These are phyloP conservation scores for Solanum piurae DNA, from an alignment of 257 asterid genomes.

Conservation along the genomic window DNA sequence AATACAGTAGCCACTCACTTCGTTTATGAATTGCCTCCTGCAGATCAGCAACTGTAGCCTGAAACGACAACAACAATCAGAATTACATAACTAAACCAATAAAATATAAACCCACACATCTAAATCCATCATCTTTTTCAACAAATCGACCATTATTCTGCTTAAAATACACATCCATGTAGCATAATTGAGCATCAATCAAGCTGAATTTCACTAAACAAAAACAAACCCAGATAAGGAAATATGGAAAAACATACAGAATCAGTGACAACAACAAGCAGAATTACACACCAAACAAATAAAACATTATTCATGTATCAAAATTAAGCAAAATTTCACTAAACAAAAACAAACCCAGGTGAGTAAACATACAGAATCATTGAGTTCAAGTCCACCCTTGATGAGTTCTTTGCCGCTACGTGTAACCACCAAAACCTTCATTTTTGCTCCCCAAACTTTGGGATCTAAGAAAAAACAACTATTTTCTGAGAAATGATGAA, in stretches of 20 bases:
- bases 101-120: neutral
- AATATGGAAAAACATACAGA: neutral
- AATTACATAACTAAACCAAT: neutral
- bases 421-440: constrained; percentile 69
- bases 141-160: neutral
- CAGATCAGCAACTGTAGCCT: constrained; percentile 93
- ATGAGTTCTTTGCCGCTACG: constrained; percentile 88
- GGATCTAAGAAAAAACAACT: constrained; percentile 12
- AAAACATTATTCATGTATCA: neutral
- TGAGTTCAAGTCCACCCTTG: constrained; percentile 72
- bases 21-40: constrained; percentile 76
- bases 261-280: neutral
- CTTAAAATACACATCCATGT: neutral
- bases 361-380: constrained; percentile 3
- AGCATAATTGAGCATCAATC: neutral
- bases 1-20: constrained; percentile 37
- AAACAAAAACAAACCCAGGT: neutral
- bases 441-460: constrained; percentile 4
- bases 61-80: constrained; percentile 11
- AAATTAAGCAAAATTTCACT: neutral
- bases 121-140: neutral
- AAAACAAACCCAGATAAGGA: neutral
- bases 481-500: neutral
- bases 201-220: neutral
- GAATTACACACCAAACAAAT: neutral